phyloP scores from a whole-genome alignment of 805 yeast species.

The Lipomyces sp. region DNA sequence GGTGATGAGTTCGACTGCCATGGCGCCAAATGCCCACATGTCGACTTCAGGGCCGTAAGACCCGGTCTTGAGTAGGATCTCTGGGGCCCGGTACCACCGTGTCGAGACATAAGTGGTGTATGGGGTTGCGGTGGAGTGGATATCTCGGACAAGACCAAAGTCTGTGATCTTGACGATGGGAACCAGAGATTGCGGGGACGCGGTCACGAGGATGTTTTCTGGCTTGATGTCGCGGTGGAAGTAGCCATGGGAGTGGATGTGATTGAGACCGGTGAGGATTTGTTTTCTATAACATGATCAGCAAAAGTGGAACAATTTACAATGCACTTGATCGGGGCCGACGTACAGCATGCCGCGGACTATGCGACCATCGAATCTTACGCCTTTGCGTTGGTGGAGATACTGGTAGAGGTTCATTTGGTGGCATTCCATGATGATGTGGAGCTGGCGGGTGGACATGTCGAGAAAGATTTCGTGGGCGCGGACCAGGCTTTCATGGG shows the following conservation, averaged over 20 bases:
- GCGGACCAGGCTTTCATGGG: slow-evolving; percentile 74
- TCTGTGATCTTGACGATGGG: slow-evolving; percentile 85
- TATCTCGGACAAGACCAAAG: slow-evolving; percentile 86
- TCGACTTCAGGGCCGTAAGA: slow-evolving; percentile 84
- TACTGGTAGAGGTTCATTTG: slow-evolving; percentile 74
- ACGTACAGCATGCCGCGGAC: slow-evolving; percentile 17
- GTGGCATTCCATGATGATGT: slow-evolving; percentile 89
- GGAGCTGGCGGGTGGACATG: slow-evolving; percentile 59
- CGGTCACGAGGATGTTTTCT: slow-evolving; percentile 76
- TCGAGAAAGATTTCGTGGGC: slow-evolving; percentile 82
- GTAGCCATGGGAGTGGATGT: slow-evolving; percentile 71
- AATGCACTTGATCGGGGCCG: not conserved
- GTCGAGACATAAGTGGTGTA: slow-evolving; percentile 92
- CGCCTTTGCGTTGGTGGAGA: slow-evolving; percentile 11
- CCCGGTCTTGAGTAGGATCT: slow-evolving; percentile 54
- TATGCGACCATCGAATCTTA: not conserved
- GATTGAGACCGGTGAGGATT: slow-evolving; percentile 74
- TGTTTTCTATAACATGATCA: slow-evolving; percentile 50
- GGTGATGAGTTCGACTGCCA: slow-evolving; percentile 83
- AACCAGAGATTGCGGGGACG: slow-evolving; percentile 42
- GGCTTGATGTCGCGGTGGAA: slow-evolving; percentile 94
- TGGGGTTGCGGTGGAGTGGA: slow-evolving; percentile 60
- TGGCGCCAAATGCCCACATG: slow-evolving; percentile 91
- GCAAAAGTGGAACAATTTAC: not conserved
- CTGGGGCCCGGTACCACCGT: slow-evolving; percentile 97